A percentile compares a stretch with the other conserved stretches of the same genome.
phyloP scores from a whole-genome alignment of 1,284 basidiomycete species.

The Grifola frondosa region DNA sequence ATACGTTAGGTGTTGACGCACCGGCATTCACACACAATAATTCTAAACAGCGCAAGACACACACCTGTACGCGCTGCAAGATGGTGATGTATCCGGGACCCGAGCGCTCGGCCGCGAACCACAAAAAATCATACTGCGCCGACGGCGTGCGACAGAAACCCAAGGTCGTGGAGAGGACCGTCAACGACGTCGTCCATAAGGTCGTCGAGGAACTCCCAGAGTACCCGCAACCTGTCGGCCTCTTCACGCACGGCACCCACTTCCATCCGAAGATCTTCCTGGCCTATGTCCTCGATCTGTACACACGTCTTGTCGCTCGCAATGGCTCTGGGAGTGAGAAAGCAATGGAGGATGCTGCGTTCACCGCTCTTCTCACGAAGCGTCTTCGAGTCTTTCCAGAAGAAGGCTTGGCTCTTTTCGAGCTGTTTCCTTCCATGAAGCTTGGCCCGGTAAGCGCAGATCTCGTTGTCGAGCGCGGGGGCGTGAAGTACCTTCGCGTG shows the following conservation, averaged over 20 bases:
- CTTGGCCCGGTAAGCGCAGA: too few species aligned
- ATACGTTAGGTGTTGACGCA: neutral
- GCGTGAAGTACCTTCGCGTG: neutral
- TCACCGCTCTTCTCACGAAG: neutral
- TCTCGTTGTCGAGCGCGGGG: neutral
- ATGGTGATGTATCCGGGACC: neutral
- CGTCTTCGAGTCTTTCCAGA: neutral
- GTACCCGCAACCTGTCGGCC: neutral
- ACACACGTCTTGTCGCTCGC: too few species aligned
- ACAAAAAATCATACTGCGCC: neutral
- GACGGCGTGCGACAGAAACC: conserved; percentile 3
- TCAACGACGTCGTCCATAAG: too few species aligned
- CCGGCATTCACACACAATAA: too few species aligned
- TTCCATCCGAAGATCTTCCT: too few species aligned
- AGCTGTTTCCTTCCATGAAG: neutral
- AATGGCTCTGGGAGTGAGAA: too few species aligned
- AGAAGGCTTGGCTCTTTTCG: neutral
- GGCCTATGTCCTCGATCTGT: too few species aligned
- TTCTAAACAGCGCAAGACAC: conserved; percentile 1
- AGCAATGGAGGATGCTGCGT: neutral
- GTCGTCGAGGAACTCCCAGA: neutral
- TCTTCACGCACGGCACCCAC: neutral
- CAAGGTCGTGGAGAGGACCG: neutral
- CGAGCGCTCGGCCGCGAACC: neutral
- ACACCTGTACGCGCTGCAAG: conserved; percentile 9